Percentiles rank a stretch among this genome's conserved stretches.
phyloP scores from a whole-genome alignment of 1,284 basidiomycete genomes.

The Ceratorhiza oryzae-sativae region DNA sequence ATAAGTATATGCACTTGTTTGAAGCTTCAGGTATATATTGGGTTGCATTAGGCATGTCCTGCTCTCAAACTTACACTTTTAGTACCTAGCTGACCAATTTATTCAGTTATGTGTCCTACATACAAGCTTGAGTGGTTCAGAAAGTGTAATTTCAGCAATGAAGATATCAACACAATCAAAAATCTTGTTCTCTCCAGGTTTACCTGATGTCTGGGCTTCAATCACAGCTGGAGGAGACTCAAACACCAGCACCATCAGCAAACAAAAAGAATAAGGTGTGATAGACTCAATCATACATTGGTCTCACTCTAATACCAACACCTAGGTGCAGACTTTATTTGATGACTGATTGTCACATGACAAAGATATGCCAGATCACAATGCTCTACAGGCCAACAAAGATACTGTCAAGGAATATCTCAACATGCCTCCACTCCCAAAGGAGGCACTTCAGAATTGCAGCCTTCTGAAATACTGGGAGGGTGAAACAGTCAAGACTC shows the following conservation, averaged over 20 bases:
- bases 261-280: background rate
- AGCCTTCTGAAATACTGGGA: slow-evolving; percentile 8
- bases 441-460: background rate
- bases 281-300: background rate
- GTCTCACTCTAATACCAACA: background rate
- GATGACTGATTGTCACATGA: background rate
- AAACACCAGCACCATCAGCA: background rate
- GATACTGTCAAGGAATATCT: slow-evolving; percentile 4
- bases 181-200: background rate
- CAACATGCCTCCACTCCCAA: background rate
- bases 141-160: background rate
- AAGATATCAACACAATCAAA: background rate
- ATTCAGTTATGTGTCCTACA: background rate
- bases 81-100: background rate
- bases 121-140: slow-evolving; percentile 18
- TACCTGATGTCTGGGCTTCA: background rate
- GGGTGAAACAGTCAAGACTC: background rate
- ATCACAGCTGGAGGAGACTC: background rate
- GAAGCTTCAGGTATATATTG: slow-evolving; percentile 7
- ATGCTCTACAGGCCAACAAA: background rate
- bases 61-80: too few relatives aligned
- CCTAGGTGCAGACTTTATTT: background rate
- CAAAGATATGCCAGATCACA: background rate
- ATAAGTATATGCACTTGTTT: slow-evolving; percentile 28
- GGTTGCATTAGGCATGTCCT: slow-evolving; percentile 5